phyloP scores from a whole-genome alignment of 345 rosid genomes.

The Populus alba region DNA sequence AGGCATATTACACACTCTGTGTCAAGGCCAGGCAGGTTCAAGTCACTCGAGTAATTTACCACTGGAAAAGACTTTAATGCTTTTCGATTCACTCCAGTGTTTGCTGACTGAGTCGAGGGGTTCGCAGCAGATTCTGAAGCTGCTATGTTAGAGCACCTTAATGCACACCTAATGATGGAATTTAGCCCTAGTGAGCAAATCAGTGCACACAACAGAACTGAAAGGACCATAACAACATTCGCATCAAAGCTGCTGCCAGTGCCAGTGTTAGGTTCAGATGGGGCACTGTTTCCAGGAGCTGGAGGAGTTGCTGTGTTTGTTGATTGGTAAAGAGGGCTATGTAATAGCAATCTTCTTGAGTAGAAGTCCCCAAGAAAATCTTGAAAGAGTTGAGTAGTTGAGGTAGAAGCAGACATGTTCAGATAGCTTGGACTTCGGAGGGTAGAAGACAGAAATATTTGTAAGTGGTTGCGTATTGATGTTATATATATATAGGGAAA shows the following conservation, averaged over 20 bases:
- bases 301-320: conserved; percentile 34
- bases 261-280: conserved; percentile 13
- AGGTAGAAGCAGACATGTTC: conserved; percentile 27
- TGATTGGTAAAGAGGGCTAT: conserved; percentile 21
- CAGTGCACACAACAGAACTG: conserved; percentile 48
- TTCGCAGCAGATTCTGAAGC: conserved; percentile 24
- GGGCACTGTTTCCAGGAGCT: conserved; percentile 18
- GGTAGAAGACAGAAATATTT: conserved; percentile 2
- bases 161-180: conserved; percentile 42
- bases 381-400: conserved; percentile 31
- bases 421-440: background rate
- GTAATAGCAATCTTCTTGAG: conserved; percentile 49
- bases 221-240: conserved; percentile 42
- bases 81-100: conserved; percentile 41
- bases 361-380: conserved; percentile 33
- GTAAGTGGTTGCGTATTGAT: conserved; percentile 20
- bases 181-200: conserved; percentile 48
- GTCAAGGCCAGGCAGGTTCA: conserved; percentile 41
- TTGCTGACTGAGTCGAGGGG: conserved; percentile 22
- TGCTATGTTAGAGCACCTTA: conserved; percentile 30
- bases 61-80: conserved; percentile 44
- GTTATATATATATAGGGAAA: conserved; percentile 31
- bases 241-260: conserved; percentile 26
- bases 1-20: conserved; percentile 57
- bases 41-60: conserved; percentile 38